Percentiles rank a stretch among this genome's conserved stretches.
Evolutionary conservation across 2,329 filamentous ascomycete genomes (phyloP).

Genomic region (Aspergillus caelatus): DNA sequence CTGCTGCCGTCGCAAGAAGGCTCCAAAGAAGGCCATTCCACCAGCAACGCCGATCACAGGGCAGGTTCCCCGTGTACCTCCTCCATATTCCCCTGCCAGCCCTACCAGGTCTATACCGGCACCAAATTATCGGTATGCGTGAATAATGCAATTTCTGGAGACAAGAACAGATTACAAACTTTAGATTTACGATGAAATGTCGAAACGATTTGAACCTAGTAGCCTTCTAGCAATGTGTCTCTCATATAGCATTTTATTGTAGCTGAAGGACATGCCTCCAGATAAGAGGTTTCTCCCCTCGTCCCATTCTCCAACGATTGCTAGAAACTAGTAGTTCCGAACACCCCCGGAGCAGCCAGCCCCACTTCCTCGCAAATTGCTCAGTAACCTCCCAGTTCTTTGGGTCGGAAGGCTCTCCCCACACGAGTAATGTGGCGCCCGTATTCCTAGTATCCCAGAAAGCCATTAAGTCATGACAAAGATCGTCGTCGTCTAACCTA

Average conservation of each 20-base stretch:
- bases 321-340: slow-evolving; percentile 28
- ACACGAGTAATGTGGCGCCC: slow-evolving; percentile 45
- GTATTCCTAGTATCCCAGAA: slow-evolving; percentile 28
- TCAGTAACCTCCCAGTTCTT: slow-evolving; percentile 53
- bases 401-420: slow-evolving; percentile 52
- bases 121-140: not conserved
- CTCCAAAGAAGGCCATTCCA: not conserved
- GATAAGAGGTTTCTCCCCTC: slow-evolving; percentile 28
- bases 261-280: slow-evolving; percentile 12
- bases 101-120: not conserved
- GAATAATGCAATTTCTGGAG: not conserved
- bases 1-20: slow-evolving; percentile 8
- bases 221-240: not conserved
- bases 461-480: slow-evolving; percentile 44
- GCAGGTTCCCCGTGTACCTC: not conserved
- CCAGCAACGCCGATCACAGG: not conserved
- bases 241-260: not conserved
- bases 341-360: slow-evolving; percentile 31
- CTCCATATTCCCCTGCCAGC: not conserved
- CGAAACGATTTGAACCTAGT: not conserved
- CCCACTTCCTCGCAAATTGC: slow-evolving; percentile 52
- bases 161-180: rapidly evolving
- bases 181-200: not conserved
- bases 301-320: slow-evolving; percentile 28
- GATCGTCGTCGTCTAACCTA: slow-evolving; percentile 15